phyloP scores from a whole-genome alignment of 2,329 filamentous ascomycete species.

The Colletotrichum scovillei region DNA sequence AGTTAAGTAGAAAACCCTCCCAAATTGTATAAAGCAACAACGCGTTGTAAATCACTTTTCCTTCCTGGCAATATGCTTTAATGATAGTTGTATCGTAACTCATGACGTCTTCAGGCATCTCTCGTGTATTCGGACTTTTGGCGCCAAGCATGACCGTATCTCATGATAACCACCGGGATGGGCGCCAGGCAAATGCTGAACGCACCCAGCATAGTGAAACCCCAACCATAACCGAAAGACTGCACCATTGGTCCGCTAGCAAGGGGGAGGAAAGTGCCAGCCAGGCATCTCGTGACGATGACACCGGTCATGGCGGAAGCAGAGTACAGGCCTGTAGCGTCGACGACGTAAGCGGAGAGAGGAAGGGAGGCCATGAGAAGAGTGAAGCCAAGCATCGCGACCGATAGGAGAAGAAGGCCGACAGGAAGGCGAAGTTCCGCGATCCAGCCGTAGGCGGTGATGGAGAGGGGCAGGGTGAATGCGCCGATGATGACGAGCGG shows the following conservation, averaged over 20 bases:
- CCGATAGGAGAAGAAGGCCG: conserved; percentile 53
- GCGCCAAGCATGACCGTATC: conserved; percentile 64
- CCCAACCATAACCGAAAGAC: conserved; percentile 63
- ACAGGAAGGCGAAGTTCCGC: conserved; percentile 56
- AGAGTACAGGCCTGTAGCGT: conserved; percentile 66
- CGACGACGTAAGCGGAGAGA: conserved; percentile 66
- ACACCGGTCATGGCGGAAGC: conserved; percentile 68
- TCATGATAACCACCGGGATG: conserved; percentile 61
- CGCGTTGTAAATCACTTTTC: neutral
- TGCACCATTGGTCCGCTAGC: conserved; percentile 59
- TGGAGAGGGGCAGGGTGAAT: conserved; percentile 56
- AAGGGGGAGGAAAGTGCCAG: conserved; percentile 68
- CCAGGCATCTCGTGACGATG: conserved; percentile 65
- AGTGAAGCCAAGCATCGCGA: conserved; percentile 57
- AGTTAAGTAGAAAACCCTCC: neutral
- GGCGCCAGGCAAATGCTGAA: conserved; percentile 57
- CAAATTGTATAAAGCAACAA: neutral
- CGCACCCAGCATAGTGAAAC: conserved; percentile 57
- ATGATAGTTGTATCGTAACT: neutral
- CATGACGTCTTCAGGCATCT: conserved; percentile 41
- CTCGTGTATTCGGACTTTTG: conserved; percentile 61
- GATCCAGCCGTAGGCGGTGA: conserved; percentile 63
- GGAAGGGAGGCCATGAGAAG: conserved; percentile 61
- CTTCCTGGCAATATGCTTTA: neutral
- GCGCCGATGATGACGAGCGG: conserved; percentile 62